phyloP scores from a whole-genome alignment of 2,329 filamentous ascomycete species.

The Penicillium polonicum region DNA sequence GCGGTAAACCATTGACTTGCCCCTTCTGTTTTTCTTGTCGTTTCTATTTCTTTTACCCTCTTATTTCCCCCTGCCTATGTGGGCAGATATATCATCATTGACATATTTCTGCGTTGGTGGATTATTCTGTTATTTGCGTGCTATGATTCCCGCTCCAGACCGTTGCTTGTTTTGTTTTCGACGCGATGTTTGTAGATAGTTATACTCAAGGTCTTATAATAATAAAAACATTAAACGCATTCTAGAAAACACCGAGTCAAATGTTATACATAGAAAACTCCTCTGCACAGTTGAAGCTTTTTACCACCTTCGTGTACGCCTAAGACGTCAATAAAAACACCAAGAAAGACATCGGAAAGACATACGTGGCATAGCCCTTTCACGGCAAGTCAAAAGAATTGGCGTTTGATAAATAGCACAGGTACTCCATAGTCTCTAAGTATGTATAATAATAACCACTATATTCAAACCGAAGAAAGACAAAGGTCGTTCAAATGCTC shows the following conservation, averaged over 20 bases:
- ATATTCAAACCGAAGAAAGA: background rate
- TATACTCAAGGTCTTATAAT: background rate
- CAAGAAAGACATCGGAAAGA: too few species aligned
- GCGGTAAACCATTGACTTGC: conserved; percentile 24
- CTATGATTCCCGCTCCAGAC: conserved; percentile 13
- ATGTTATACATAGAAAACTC: too few species aligned
- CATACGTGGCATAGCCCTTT: background rate
- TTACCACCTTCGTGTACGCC: too few species aligned
- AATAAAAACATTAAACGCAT: background rate
- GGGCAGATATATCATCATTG: background rate
- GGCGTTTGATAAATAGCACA: background rate
- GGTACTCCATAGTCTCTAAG: background rate
- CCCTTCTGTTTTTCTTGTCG: background rate
- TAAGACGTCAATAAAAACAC: too few species aligned
- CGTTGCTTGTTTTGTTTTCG: background rate
- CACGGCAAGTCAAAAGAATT: background rate
- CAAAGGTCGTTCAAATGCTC: background rate
- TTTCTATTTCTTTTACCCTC: background rate
- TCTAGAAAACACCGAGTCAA: background rate
- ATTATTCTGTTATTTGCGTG: conserved; percentile 6
- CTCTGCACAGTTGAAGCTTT: too few species aligned
- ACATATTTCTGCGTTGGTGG: conserved; percentile 13
- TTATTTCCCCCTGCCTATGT: background rate
- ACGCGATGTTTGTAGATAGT: conserved; percentile 11
- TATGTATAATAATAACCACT: background rate